phyloP scores from a whole-genome alignment of 1,139 yeast genomes.

The Chernovozyma sophiae-reginae region DNA sequence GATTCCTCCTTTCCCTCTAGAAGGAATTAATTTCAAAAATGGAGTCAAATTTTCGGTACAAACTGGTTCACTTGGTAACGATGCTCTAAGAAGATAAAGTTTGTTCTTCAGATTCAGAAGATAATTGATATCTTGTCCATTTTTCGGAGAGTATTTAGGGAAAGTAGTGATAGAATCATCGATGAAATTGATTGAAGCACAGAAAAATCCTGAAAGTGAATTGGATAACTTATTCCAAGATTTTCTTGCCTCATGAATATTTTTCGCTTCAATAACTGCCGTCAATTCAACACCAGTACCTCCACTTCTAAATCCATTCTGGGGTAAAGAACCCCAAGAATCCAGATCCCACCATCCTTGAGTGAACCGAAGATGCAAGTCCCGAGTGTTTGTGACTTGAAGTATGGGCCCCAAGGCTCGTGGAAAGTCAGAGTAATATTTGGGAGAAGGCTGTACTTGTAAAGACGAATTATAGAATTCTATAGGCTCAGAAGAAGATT shows the following conservation, averaged over 20 bases:
- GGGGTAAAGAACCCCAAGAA: slow-evolving; percentile 81
- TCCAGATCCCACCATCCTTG: slow-evolving; percentile 97
- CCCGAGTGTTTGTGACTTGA: slow-evolving; percentile 61
- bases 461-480: slow-evolving; percentile 21
- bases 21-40: slow-evolving; percentile 81
- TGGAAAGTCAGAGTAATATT: slow-evolving; percentile 74
- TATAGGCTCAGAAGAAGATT: slow-evolving; percentile 43
- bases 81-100: slow-evolving; percentile 68
- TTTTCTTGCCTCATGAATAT: slow-evolving; percentile 49
- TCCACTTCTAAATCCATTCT: slow-evolving; percentile 68
- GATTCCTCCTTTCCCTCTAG: slow-evolving; percentile 89
- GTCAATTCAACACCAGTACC: slow-evolving; percentile 96
- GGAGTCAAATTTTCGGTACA: slow-evolving; percentile 98
- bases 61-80: slow-evolving; percentile 91
- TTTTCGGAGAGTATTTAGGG: slow-evolving; percentile 39
- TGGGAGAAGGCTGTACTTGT: slow-evolving; percentile 1
- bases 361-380: slow-evolving; percentile 78
- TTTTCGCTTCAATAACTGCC: slow-evolving; percentile 73
- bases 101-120: slow-evolving; percentile 27
- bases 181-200: slow-evolving; percentile 90
- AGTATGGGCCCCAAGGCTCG: slow-evolving; percentile 76
- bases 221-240: slow-evolving; percentile 74
- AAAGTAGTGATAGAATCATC: slow-evolving; percentile 75
- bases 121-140: slow-evolving; percentile 7
- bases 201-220: slow-evolving; percentile 83